Percentiles rank a stretch among this genome's conserved stretches.
These are phyloP conservation scores for Cryptococcus sp. DNA, from an alignment of 1,284 basidiomycete species.

Conservation along the genomic window DNA sequence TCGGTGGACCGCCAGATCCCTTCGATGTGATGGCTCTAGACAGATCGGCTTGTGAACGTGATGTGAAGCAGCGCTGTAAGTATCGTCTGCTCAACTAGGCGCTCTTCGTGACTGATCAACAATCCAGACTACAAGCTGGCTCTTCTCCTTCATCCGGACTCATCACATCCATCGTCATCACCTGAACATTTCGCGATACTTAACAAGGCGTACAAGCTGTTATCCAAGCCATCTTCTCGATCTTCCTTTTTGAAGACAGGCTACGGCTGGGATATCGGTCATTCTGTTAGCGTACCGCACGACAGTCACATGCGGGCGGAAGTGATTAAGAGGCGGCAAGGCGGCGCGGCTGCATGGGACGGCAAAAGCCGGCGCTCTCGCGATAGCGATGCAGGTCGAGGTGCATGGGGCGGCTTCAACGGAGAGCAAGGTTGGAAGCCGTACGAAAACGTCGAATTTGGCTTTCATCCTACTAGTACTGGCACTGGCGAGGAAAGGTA, in stretches of 20 bases:
- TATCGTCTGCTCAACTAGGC: constrained; percentile 1
- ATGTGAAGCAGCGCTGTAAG: constrained; percentile 51
- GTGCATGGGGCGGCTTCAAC: constrained; percentile 33
- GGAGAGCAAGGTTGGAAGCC: constrained; percentile 27
- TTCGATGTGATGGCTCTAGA: constrained; percentile 49
- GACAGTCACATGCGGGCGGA: constrained; percentile 24
- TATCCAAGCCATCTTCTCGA: constrained; percentile 37
- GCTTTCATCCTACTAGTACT: constrained; percentile 12
- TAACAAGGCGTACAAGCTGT: constrained; percentile 48
- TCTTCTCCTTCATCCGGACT: constrained; percentile 51
- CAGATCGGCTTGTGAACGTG: constrained; percentile 30
- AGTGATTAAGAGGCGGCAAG: constrained; percentile 28
- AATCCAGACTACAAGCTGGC: constrained; percentile 50
- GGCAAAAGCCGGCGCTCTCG: constrained; percentile 23
- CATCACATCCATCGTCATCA: constrained; percentile 48
- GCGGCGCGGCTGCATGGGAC: constrained; percentile 37
- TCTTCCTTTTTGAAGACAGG: constrained; percentile 43
- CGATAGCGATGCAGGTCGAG: constrained; percentile 33
- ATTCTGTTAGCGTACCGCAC: background rate
- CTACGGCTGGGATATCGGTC: constrained; percentile 41
- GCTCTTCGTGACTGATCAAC: background rate
- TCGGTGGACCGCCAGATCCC: constrained; percentile 44
- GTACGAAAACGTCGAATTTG: constrained; percentile 14
- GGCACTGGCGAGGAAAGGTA: constrained; percentile 34
- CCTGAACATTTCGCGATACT: constrained; percentile 48